A percentile compares a stretch with the other conserved stretches of the same genome.
phyloP scores from a whole-genome alignment of 306 rosid species.

The Abrus precatorius region DNA sequence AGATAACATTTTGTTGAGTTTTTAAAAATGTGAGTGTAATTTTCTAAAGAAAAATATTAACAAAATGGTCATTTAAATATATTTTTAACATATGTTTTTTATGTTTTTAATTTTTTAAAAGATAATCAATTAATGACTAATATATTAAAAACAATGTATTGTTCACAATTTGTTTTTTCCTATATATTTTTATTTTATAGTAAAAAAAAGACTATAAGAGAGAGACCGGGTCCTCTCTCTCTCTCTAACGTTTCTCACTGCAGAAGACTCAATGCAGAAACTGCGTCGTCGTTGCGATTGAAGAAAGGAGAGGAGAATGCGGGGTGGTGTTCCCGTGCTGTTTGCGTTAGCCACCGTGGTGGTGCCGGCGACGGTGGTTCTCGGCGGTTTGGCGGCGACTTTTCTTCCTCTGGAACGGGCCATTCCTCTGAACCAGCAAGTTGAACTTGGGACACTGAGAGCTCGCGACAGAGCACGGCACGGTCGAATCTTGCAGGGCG shows the following conservation, averaged over 20 bases:
- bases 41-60: too few species aligned
- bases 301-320: constrained; percentile 57
- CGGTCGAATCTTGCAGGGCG: constrained; percentile 78
- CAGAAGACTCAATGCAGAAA: constrained; percentile 51
- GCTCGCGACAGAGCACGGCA: constrained; percentile 83
- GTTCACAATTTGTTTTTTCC: too few species aligned
- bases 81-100: too few species aligned
- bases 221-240: neutral
- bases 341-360: constrained; percentile 46
- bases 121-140: too few species aligned
- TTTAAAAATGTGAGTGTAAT: too few species aligned
- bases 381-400: constrained; percentile 55
- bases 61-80: too few species aligned
- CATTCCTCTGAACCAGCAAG: constrained; percentile 63
- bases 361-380: constrained; percentile 51
- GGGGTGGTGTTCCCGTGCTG: constrained; percentile 44
- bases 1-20: too few species aligned
- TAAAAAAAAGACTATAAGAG: neutral
- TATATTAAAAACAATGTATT: too few species aligned
- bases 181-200: too few species aligned
- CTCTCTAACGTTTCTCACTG: constrained; percentile 4
- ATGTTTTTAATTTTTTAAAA: too few species aligned
- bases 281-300: constrained; percentile 50
- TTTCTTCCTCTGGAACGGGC: constrained; percentile 78
- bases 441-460: constrained; percentile 64